Evolutionary conservation across 2,329 filamentous ascomycete species (phyloP), one percentile per base, ranked within the genome.

Genomic region (Xylariaceae sp.): DNA sequence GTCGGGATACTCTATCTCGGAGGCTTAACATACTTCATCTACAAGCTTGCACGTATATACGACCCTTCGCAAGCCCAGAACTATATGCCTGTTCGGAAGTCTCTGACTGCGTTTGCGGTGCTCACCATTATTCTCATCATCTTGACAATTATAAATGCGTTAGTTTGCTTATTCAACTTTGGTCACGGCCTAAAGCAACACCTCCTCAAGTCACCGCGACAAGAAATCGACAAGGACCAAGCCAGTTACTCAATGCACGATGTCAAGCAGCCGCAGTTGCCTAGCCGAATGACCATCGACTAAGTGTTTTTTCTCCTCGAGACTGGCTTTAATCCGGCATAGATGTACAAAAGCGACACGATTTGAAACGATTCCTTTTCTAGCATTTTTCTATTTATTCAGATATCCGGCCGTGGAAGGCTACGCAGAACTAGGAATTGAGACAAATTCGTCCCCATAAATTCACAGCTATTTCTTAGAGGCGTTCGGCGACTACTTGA

Each of bases 31-130:
- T 99, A 98, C 79, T 99, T 99, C 80, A 84, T 96, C 72, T 99
- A 97, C 85, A 99, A 99, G 82, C 86, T 99, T 52, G 89, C 95
- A 58, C 91, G 95, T 72, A 99, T 99, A 86, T 99, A 96, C 76
- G 86, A 89, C 66, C 78, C 84, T 9, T 73, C 73, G 39, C 84
- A 86, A 65, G 73, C 72, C 48, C 52, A 72, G 1, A 81, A 86
- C 63, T 99, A 98, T 78, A 73, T 81, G 48, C 88, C 94, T 4
- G 94, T 95, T 33, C 86, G 89, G 60, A 90, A 89, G 70, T 94
- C 90, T 14, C 81, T 99, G 70, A 97, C 94, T 4, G 91, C 92
- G 58, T 99, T 99, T 70, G 94, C 95, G 48, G 87, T 96, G 62
- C 88, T 99, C 68, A 97, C 95, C 36, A 91, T 99, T 57, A 76